phyloP scores from a whole-genome alignment of 352 stramenopile genomes.

The Phytopythium mirpurense region DNA sequence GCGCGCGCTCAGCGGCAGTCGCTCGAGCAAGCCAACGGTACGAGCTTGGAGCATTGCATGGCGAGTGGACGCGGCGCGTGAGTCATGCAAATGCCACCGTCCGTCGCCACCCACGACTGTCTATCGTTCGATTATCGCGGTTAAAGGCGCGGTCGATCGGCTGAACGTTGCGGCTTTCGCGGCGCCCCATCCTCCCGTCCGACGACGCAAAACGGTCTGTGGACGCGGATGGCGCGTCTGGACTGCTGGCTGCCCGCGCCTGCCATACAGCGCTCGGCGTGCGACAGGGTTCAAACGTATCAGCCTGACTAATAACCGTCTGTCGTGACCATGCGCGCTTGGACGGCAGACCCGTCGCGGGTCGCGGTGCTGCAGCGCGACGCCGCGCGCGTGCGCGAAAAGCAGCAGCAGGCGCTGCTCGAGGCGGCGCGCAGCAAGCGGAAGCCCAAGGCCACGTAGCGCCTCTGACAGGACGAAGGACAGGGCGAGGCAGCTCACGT shows the following conservation, averaged over 20 bases:
- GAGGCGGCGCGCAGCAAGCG: slow-evolving; percentile 2
- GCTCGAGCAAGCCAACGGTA: slow-evolving; percentile 51
- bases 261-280: not conserved
- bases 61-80: slow-evolving; percentile 5
- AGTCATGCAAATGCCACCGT: slow-evolving; percentile 12
- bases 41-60: not conserved
- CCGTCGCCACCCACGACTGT: not conserved
- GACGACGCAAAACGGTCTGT: not conserved
- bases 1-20: slow-evolving; percentile 23
- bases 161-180: not conserved
- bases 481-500: no score
- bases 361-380: slow-evolving; percentile 51
- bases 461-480: no score
- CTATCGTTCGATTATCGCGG: not conserved
- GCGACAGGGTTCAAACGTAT: not conserved
- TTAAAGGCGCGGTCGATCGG: not conserved
- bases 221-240: not conserved
- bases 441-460: slow-evolving; percentile 25
- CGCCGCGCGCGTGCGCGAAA: slow-evolving; percentile 43
- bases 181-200: not conserved
- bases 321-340: slow-evolving; percentile 1
- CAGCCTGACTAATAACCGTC: slow-evolving; percentile 1
- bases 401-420: slow-evolving; percentile 45
- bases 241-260: not conserved
- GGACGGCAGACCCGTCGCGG: slow-evolving; percentile 34